Percentiles rank a stretch among this genome's conserved stretches.
These are phyloP conservation scores for Penicillium palitans DNA, from an alignment of 2,329 filamentous ascomycete genomes.

Conservation along the genomic window DNA sequence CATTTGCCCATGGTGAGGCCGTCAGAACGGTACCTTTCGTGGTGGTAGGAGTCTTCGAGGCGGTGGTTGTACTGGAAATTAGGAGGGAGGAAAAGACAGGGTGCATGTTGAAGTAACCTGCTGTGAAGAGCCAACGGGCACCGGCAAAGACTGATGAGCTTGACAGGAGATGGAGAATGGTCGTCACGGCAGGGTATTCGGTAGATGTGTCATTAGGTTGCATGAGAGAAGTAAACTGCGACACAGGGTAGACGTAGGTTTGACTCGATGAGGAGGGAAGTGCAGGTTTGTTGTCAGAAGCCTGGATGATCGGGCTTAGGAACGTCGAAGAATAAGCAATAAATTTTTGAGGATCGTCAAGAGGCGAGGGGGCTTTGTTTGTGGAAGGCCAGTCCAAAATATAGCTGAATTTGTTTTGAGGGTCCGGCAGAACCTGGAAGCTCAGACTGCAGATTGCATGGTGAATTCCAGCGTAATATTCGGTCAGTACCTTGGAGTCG, in stretches of 20 bases:
- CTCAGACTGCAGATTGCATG: constrained; percentile 75
- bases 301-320: constrained; percentile 66
- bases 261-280: constrained; percentile 48
- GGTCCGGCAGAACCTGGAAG: constrained; percentile 69
- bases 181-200: constrained; percentile 78
- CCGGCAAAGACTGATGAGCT: constrained; percentile 59
- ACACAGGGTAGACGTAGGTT: constrained; percentile 80
- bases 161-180: constrained; percentile 69
- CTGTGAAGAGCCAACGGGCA: constrained; percentile 92
- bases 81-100: constrained; percentile 78
- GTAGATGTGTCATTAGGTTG: constrained; percentile 73
- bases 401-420: constrained; percentile 49
- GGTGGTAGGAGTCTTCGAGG: constrained; percentile 30
- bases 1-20: constrained; percentile 89
- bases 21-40: constrained; percentile 79
- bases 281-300: constrained; percentile 39
- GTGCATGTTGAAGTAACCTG: constrained; percentile 97
- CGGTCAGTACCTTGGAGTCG: constrained; percentile 71
- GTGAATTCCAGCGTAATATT: constrained; percentile 80
- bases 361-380: constrained; percentile 74
- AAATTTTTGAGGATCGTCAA: constrained; percentile 69
- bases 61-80: constrained; percentile 63
- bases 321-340: constrained; percentile 66
- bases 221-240: constrained; percentile 84
- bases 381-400: constrained; percentile 69